Base-by-base conservation (phyloP, 2,329 filamentous ascomycete species). In the Delphinella strobiligena region DNA sequence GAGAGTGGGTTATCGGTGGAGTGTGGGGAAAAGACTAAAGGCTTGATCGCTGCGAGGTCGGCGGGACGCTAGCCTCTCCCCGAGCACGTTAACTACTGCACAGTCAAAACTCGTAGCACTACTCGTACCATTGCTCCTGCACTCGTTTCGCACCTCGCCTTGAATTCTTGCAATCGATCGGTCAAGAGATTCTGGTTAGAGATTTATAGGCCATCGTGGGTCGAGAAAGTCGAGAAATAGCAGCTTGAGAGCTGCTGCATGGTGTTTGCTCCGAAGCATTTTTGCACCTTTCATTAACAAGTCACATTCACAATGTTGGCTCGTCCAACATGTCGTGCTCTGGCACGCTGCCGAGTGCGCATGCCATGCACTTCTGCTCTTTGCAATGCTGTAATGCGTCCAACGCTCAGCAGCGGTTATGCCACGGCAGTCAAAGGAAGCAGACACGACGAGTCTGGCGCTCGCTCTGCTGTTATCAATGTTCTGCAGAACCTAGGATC, bases 401-500 rank as follows among this genome's bases (percentile, higher is more conserved):
- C 39, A 9, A 34, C 39, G 8, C 29, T 41, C n/a, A 34, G 33
- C 29, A 33, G 34, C 19, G 39, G 39, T n/a, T 51, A 51, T 44
- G 47, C 49, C 19, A 48, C 48, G 9, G 36, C 48, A 7, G 35
- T 41, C 12, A 37, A 40, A 36, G 44, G 64, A 64, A 38, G 54
- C 57, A 50, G 54, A 19, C 45, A 53, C 40, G 54, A 60, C 41
- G 64, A 80, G 51, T 70, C 74, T 44, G 77, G 73, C 42, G 30
- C 30, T n/a, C 75, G 83, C 43, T 80, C 80, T 34, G 88, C 86
- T 40, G 86, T 93, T 47, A 81, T 93, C 55, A 85, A 89, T 66
- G 75, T 94, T 44, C 73, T 96, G 51, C 93, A 86, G 68, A 94
- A 89, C 65, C 93, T 96, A 60, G 89, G 87, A 46, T 94, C 87